phyloP scores from a whole-genome alignment of 2,329 filamentous ascomycete genomes.

The Scedosporium minutisporum region DNA sequence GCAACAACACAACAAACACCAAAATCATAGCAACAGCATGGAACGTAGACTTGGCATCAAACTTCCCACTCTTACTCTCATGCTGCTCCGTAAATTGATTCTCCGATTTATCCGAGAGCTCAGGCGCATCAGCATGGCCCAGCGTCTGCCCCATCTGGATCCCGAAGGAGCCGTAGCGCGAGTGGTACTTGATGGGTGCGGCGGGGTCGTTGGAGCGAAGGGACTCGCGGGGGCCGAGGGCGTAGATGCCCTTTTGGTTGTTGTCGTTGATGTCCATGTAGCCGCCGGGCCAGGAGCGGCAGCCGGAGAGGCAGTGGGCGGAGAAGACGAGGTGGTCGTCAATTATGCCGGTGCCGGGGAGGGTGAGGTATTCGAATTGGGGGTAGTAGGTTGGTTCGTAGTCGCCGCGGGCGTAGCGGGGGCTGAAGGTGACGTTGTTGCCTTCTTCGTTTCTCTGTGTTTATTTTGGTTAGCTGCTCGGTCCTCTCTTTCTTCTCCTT shows the following conservation, averaged over 20 bases:
- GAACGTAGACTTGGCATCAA: slow-evolving; percentile 29
- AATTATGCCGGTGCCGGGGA: slow-evolving; percentile 37
- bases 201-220: slow-evolving; percentile 30
- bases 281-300: slow-evolving; percentile 40
- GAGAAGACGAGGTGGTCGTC: slow-evolving; percentile 38
- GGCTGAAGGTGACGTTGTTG: slow-evolving; percentile 45
- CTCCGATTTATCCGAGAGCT: slow-evolving; percentile 22
- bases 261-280: slow-evolving; percentile 39
- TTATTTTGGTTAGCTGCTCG: background rate
- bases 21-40: slow-evolving; percentile 46
- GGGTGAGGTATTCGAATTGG: slow-evolving; percentile 31
- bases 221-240: slow-evolving; percentile 37
- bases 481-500: background rate
- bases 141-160: slow-evolving; percentile 45
- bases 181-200: slow-evolving; percentile 41
- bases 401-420: slow-evolving; percentile 39
- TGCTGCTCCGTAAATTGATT: slow-evolving; percentile 26
- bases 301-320: slow-evolving; percentile 40
- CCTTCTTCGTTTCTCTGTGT: slow-evolving; percentile 25
- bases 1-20: slow-evolving; percentile 44
- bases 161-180: slow-evolving; percentile 42
- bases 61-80: slow-evolving; percentile 19
- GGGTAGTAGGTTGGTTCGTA: slow-evolving; percentile 40
- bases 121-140: slow-evolving; percentile 31
- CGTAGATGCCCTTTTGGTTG: slow-evolving; percentile 43